These are phyloP conservation scores for Cystoisospora suis DNA, from an alignment of 169 alveolate species.

Conservation along the genomic window DNA sequence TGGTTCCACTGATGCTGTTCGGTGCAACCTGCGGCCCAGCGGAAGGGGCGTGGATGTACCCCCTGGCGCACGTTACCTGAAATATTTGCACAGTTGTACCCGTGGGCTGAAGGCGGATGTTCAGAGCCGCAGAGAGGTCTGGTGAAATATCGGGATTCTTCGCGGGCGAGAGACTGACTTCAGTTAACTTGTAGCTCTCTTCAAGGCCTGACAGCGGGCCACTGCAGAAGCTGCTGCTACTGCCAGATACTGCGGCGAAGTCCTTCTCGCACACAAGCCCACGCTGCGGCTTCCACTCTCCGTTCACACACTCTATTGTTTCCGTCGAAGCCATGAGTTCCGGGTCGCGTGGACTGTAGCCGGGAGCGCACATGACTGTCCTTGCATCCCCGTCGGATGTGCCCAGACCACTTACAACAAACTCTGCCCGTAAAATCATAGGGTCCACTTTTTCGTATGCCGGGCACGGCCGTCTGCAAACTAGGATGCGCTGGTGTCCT, in stretches of 20 bases:
- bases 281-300: constrained; percentile 46
- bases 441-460: constrained; percentile 54
- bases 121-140: constrained; percentile 47
- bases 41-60: constrained; percentile 23
- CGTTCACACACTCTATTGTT: constrained; percentile 50
- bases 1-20: neutral
- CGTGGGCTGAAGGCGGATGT: constrained; percentile 32
- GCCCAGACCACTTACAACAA: constrained; percentile 45
- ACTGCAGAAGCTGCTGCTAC: constrained; percentile 51
- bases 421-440: constrained; percentile 46
- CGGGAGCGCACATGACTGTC: constrained; percentile 46
- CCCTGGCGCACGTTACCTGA: constrained; percentile 49
- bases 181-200: constrained; percentile 10
- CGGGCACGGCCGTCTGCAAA: constrained; percentile 59
- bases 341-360: constrained; percentile 14
- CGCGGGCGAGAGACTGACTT: neutral
- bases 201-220: constrained; percentile 46
- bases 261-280: constrained; percentile 49
- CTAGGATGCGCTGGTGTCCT: neutral
- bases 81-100: constrained; percentile 52
- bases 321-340: constrained; percentile 17
- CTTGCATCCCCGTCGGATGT: constrained; percentile 46
- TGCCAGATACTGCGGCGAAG: constrained; percentile 35
- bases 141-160: neutral
- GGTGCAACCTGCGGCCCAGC: neutral